phyloP scores from a whole-genome alignment of 306 rosid species.

The Vigna nakashimae region DNA sequence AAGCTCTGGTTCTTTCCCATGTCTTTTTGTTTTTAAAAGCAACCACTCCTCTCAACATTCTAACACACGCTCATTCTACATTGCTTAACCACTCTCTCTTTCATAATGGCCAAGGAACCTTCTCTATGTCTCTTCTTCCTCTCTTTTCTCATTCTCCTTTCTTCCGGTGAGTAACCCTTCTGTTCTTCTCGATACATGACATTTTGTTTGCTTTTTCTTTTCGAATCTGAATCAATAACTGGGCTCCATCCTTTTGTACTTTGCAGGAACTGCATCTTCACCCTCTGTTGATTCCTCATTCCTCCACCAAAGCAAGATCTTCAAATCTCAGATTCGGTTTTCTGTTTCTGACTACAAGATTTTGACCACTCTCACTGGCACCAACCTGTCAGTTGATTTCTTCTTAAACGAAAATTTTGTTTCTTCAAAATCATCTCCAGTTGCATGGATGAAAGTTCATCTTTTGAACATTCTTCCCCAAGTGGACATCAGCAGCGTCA shows the following conservation, averaged over 20 bases:
- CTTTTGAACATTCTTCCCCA: conserved; percentile 51
- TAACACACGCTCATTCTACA: conserved; percentile 40
- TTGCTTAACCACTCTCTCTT: conserved; percentile 34
- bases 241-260: conserved; percentile 1
- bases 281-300: conserved; percentile 46
- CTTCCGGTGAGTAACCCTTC: conserved; percentile 61
- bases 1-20: conserved; percentile 35
- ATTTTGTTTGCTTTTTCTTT: conserved; percentile 37
- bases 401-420: conserved; percentile 48
- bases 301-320: conserved; percentile 52
- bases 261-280: conserved; percentile 39
- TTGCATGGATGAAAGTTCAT: conserved; percentile 54
- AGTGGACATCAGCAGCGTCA: conserved; percentile 50
- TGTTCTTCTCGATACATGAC: not conserved
- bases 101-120: conserved; percentile 65
- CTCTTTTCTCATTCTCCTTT: conserved; percentile 59
- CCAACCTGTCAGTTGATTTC: conserved; percentile 59
- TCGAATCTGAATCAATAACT: conserved; percentile 33
- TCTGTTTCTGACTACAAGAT: conserved; percentile 47
- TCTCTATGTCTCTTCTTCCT: conserved; percentile 57
- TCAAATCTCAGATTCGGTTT: conserved; percentile 54
- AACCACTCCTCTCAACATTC: conserved; percentile 43
- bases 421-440: conserved; percentile 42
- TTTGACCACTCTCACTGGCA: conserved; percentile 46
- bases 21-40: conserved; percentile 51